Evolutionary conservation across 2,329 filamentous ascomycete species (phyloP).

Genomic region (Dichotomopilus funicola): DNA sequence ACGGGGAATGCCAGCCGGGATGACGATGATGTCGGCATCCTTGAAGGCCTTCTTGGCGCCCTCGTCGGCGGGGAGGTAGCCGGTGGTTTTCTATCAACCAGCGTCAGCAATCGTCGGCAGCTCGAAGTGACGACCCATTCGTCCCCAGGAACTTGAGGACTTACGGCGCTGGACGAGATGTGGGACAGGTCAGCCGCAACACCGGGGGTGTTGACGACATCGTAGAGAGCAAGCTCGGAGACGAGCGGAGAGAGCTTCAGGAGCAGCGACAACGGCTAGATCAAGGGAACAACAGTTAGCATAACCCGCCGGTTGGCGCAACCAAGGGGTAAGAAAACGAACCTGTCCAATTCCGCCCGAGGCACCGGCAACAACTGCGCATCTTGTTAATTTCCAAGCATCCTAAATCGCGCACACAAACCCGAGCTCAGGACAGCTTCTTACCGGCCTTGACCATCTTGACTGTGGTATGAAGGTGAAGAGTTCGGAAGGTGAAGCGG

Average conservation of each 20-base stretch:
- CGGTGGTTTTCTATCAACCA: conserved; percentile 63
- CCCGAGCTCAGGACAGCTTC: not conserved
- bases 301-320: not conserved
- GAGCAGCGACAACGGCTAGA: conserved; percentile 86
- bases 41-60: conserved; percentile 85
- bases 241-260: conserved; percentile 85
- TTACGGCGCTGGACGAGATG: conserved; percentile 82
- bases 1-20: conserved; percentile 97
- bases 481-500: not conserved
- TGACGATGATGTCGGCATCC: conserved; percentile 91
- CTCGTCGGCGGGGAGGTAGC: conserved; percentile 79
- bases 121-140: not conserved
- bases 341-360: conserved; percentile 99
- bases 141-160: conserved; percentile 20
- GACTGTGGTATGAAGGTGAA: conserved; percentile 10
- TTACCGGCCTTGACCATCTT: conserved; percentile 37
- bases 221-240: conserved; percentile 91
- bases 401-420: conserved; percentile 8
- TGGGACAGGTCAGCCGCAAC: conserved; percentile 95
- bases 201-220: conserved; percentile 98
- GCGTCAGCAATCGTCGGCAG: not conserved
- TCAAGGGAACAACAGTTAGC: conserved; percentile 21
- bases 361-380: conserved; percentile 78
- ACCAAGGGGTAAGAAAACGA: conserved; percentile 25
- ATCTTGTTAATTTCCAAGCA: conserved; percentile 13